Evolutionary conservation across 768 basidiomycete genomes (phyloP), one percentile per base, ranked within the genome.

Genomic region (Obba rivulosa): DNA sequence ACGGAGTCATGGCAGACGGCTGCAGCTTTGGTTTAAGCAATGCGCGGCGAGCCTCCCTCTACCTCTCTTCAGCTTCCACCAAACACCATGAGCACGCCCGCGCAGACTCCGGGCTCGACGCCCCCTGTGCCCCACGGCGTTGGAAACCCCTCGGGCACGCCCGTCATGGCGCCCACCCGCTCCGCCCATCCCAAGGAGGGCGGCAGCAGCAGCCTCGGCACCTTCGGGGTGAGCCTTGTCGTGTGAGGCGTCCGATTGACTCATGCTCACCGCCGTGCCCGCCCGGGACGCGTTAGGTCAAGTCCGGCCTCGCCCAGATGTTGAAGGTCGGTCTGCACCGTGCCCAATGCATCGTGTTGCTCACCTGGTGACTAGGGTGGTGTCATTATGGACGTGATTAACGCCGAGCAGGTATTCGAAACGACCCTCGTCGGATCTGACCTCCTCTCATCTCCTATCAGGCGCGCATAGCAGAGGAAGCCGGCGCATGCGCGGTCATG

Each of bases 401-500:
- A 88, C 58, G 82, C 74, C 21, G 84, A 90, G 49, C 78, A 80
- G 71, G 77, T 76, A 45, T 14, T 63, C 43, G 34, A 45, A 41
- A 50, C 72, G 72, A 65, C 71, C 70, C 22, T 51, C 61, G 56
- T 23, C 44, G 40, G 28, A 18, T 44, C 34, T 38, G 34, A 42
- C 42, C 52, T 22, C 38, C 34, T 48, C 37, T 8, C 22, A 45
- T 52, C 21, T 57, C 45, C 41, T 21, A 17, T 17, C 53, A 94
- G 86, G 95, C 95, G 50, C 87, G 88, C 52, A 93, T 97, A 58
- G 95, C 95, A 39, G 95, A 98, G 63, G 92, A 93, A 63, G 95
- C 95, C 8, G 95, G 95, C 40, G 95, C 95, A 7, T 92, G 91
- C 63, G 95, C 95, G 50, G 95, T 99, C 53, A 98, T 99, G 95